Base-by-base conservation (phyloP, 1,284 basidiomycete genomes). In the Moesziomyces sp. region DNA sequence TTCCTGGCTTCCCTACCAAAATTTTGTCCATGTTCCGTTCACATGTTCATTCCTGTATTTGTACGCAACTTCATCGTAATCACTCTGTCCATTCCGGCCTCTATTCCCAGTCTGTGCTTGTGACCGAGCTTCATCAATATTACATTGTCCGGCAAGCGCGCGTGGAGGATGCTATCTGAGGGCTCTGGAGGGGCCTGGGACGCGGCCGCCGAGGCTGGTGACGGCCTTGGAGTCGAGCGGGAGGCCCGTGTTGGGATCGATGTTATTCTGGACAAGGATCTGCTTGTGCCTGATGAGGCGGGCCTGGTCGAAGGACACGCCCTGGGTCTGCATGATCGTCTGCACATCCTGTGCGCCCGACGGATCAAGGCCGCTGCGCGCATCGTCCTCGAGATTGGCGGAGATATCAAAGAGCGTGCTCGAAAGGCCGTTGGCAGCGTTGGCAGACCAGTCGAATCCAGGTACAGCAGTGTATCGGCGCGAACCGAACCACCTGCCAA, bases 221-320 rank as follows among this genome's bases (percentile, higher is more conserved):
- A 83, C 65, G 16, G 79, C 80, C 59, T 83, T 83, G 5, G 61
- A 30, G 48, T 83, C 81, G 23, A 83, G 49, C 5, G 80, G 80
- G 50, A 83, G 48, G 0, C 82, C 82, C 16, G 81, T 83, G 3
- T 58, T 61, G 0, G 82, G 82, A 52, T 83, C 82, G 47, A 83
- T 74, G 47, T 78, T 78, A 54, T 83, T 73, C 38, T 56, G 45
- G 8, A 51, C 49, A 24, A 83, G 48, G 28, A 76, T 59, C 51
- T 73, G 64, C 40, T 77, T 64, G 33, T 83, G 81, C 21, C 79
- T 52, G n/a, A 77, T 76, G 26, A 83, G 53, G 13, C 82, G 54
- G 6, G 82, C 82, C 46, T 81, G 73, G 42, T 83, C 82, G 40
- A 83, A 83, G 5, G 56, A 57, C 8, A 83, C 64, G 10, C 65